These are phyloP conservation scores for Pochonia chlamydosporia DNA, from an alignment of 2,329 filamentous ascomycete genomes.

Conservation along the genomic window DNA sequence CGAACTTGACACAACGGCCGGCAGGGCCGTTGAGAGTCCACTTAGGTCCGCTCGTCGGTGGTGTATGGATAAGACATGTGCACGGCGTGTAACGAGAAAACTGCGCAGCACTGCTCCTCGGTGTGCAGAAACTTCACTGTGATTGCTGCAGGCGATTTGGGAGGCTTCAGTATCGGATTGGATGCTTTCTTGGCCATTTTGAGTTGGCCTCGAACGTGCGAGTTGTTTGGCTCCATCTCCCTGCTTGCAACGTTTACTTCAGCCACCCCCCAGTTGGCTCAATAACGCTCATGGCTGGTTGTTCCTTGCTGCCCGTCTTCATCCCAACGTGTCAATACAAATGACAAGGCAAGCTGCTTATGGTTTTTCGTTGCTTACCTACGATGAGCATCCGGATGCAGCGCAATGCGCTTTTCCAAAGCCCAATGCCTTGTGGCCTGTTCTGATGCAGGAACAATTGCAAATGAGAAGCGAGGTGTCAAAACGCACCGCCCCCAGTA, in stretches of 20 bases:
- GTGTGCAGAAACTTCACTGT: neutral
- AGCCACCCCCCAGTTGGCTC: neutral
- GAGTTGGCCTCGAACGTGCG: neutral
- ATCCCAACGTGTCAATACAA: no score
- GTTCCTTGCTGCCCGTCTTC: neutral
- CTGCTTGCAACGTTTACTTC: neutral
- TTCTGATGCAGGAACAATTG: constrained; percentile 4
- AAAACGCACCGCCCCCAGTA: constrained; percentile 4
- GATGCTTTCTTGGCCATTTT: neutral
- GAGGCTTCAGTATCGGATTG: neutral
- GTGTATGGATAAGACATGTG: neutral
- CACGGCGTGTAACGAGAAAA: constrained; percentile 1
- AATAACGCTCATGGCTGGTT: neutral
- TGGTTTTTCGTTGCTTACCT: no score
- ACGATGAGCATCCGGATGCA: no score
- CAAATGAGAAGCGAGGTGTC: constrained; percentile 7
- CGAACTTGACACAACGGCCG: constrained; percentile 7
- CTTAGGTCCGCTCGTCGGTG: neutral
- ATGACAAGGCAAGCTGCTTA: no score
- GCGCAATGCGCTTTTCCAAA: no score
- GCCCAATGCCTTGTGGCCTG: neutral
- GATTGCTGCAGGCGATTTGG: neutral
- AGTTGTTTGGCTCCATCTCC: neutral
- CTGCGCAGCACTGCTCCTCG: neutral
- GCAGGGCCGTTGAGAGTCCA: constrained; percentile 3